Evolutionary conservation across 148 eudicot species (phyloP).

Genomic region (Camellia granthamiana): DNA sequence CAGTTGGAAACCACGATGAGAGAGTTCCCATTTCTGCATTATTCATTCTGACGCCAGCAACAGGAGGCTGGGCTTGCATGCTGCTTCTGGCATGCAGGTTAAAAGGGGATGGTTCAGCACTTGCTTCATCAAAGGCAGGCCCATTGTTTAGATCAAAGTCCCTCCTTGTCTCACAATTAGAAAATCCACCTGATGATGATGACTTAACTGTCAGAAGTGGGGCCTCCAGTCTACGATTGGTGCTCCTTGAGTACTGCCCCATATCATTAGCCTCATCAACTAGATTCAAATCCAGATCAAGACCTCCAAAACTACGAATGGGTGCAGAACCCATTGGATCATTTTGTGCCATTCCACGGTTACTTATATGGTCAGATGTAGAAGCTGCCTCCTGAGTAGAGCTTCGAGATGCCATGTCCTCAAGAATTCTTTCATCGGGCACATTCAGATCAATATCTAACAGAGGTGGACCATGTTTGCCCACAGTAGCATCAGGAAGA

Average conservation of each 20-base stretch:
- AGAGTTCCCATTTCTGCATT: conserved; percentile 39
- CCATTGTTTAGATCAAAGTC: conserved; percentile 88
- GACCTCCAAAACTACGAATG: conserved; percentile 42
- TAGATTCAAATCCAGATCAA: conserved; percentile 86
- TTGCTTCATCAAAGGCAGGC: conserved; percentile 65
- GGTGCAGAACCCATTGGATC: conserved; percentile 13
- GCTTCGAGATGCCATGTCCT: conserved; percentile 47
- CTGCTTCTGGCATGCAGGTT: conserved; percentile 30
- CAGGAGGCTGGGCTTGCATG: conserved; percentile 38
- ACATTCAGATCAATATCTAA: conserved; percentile 89
- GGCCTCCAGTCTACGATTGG: conserved; percentile 35
- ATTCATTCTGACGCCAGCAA: conserved; percentile 48
- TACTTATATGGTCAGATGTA: conserved; percentile 23
- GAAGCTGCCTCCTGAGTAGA: conserved; percentile 31
- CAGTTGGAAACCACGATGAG: conserved; percentile 70
- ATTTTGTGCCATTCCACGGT: conserved; percentile 8
- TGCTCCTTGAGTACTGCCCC: conserved; percentile 41
- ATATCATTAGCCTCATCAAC: conserved; percentile 58
- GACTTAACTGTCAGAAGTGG: conserved; percentile 32
- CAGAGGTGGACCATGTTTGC: conserved; percentile 45
- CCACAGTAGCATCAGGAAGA: conserved; percentile 33
- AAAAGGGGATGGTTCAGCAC: conserved; percentile 34
- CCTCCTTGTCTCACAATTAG: conserved; percentile 40
- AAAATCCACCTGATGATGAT: conserved; percentile 26
- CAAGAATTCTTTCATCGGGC: conserved; percentile 63